Base-by-base conservation (phyloP, 1,284 basidiomycete species). In the Mycena citricolor region DNA sequence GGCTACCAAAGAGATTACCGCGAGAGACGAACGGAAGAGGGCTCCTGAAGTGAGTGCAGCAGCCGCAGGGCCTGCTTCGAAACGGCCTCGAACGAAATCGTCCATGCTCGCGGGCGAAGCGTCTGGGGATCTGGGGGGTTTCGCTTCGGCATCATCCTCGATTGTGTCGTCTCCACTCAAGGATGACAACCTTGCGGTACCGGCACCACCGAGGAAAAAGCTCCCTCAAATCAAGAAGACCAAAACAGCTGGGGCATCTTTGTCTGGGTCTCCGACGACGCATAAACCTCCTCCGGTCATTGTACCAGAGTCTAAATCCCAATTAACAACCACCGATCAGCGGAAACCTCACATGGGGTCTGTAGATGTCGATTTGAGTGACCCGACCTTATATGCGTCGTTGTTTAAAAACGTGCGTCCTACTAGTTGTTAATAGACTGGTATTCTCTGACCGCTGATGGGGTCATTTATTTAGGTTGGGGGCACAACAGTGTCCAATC, bases 171-270 rank as follows among this genome's bases (percentile, higher is more conserved):
- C n/a, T n/a, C 28, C 52, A 12, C 52, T 53, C 17, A 59, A 62
- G 30, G 63, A 64, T 6, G 62, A 66, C 25, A 60, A 64, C 14
- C 51, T 57, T 31, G 38, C 59, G 4, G 47, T 62, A 11, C 58
- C 61, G 4, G 61, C 61, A 17, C 55, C 58, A n/a, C 61, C 66
- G 6, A 83, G 81, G 67, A 83, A 82, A 56, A 86, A 85, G 56
- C 67, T 86, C 11, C 86, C 86, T 2, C 67, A 76, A 7, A 88
- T 88, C 51, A 87, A 79, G 69, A 88, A 88, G 65, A 83, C 74
- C 57, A 87, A 86, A 60, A 52, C 61, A 4, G 47, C 54, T 14
- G 31, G 62, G 1, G 52, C 62, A 8, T 57, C 70, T 2, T 56
- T 65, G 6, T 58, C 57, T 5, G 55, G 61, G 8, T 42, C 60